Evolutionary conservation across 768 basidiomycete genomes (phyloP).

Genomic region (Lanmaoa rubissima): DNA sequence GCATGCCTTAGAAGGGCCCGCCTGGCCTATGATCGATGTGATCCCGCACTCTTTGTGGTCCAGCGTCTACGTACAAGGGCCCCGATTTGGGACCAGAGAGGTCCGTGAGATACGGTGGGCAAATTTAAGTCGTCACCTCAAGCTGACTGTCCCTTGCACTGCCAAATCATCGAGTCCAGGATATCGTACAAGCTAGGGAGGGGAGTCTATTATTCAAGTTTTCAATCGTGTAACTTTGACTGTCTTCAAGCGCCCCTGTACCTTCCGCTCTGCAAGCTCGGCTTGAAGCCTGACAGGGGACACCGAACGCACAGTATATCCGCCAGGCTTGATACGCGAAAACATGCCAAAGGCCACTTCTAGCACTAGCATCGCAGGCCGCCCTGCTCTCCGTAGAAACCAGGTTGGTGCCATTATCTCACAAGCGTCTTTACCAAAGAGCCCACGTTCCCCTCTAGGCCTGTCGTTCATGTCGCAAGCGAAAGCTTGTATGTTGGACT

Average conservation of each 20-base stretch:
- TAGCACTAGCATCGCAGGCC: slow-evolving; percentile 34
- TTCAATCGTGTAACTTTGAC: too few species aligned
- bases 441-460: slow-evolving; percentile 43
- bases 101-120: slow-evolving; percentile 22
- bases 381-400: slow-evolving; percentile 74
- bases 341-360: slow-evolving; percentile 67
- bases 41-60: not conserved
- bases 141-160: not conserved
- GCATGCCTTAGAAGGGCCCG: too few species aligned
- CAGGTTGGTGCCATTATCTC: slow-evolving; percentile 46
- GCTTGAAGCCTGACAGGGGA: slow-evolving; percentile 2
- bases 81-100: slow-evolving; percentile 16
- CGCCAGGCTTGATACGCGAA: not conserved
- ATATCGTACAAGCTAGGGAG: not conserved
- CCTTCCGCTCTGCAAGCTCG: not conserved
- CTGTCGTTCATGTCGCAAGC: slow-evolving; percentile 77
- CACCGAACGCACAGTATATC: not conserved
- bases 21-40: too few species aligned
- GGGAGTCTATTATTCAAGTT: not conserved
- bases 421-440: slow-evolving; percentile 9
- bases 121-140: slow-evolving; percentile 19
- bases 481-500: slow-evolving; percentile 65
- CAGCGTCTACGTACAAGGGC: not conserved
- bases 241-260: not conserved
- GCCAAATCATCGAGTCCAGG: not conserved